Conservation (phyloP, 1,284 basidiomycete species). For the Apiotrichum siamense region DNA sequence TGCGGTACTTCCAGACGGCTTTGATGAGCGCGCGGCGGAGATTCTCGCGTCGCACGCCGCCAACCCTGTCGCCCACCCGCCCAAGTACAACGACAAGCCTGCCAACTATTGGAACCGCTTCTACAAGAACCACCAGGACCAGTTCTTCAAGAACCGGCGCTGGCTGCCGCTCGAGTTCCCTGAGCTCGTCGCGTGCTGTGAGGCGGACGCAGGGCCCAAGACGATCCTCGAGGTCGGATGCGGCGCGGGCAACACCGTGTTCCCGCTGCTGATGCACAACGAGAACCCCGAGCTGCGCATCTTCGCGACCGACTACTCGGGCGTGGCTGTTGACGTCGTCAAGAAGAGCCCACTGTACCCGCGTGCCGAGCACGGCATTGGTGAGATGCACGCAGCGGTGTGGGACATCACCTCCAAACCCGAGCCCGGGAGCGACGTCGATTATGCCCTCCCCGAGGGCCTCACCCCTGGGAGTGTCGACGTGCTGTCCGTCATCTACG, state of each 20-base stretch:
- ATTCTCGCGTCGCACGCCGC: conserved; percentile 63
- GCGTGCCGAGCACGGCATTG: conserved; percentile 61
- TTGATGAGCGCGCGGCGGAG: conserved; percentile 60
- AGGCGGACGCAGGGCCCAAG: conserved; percentile 65
- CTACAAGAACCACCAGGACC: conserved; percentile 67
- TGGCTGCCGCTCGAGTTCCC: conserved; percentile 94
- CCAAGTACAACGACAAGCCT: conserved; percentile 36
- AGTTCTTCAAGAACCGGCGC: conserved; percentile 85
- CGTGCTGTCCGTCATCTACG: conserved; percentile 88
- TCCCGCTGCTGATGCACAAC: conserved; percentile 77
- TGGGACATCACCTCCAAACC: conserved; percentile 77
- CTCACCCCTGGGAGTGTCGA: conserved; percentile 67
- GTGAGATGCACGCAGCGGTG: conserved; percentile 62
- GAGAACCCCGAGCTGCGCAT: conserved; percentile 68
- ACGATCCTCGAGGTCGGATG: conserved; percentile 79
- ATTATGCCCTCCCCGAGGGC: conserved; percentile 56
- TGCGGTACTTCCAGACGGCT: conserved; percentile 73
- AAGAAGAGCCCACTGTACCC: conserved; percentile 69
- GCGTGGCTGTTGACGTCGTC: conserved; percentile 84
- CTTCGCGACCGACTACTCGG: conserved; percentile 85
- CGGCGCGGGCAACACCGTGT: conserved; percentile 90
- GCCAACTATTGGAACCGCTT: conserved; percentile 72
- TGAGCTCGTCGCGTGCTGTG: conserved; percentile 65
- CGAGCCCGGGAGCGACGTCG: conserved; percentile 1
- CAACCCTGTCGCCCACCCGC: conserved; percentile 58